These are phyloP conservation scores for Vitis rotundifolia DNA, from an alignment of 164 flowering plant genomes.

Conservation along the genomic window DNA sequence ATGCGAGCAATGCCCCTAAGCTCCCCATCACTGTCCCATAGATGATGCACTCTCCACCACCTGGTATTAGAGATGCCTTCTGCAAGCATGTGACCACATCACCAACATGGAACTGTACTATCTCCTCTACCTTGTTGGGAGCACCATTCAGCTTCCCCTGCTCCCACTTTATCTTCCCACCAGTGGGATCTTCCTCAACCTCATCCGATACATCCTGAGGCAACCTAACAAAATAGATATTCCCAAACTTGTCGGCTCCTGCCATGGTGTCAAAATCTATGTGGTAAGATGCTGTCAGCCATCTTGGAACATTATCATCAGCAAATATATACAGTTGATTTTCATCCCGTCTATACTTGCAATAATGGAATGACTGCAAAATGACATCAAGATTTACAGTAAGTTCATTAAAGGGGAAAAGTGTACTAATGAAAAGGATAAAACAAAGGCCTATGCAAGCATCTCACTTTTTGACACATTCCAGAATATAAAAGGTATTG, in stretches of 20 bases:
- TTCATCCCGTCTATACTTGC: slow-evolving; percentile 97
- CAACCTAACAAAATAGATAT: slow-evolving; percentile 84
- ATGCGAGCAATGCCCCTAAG: slow-evolving; percentile 89
- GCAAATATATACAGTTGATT: slow-evolving; percentile 98
- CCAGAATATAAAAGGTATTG: too few relatives aligned
- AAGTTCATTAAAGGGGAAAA: too few relatives aligned
- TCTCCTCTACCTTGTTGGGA: slow-evolving; percentile 97
- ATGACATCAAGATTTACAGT: not conserved
- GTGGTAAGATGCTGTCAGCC: slow-evolving; percentile 95
- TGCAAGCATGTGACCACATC: slow-evolving; percentile 90
- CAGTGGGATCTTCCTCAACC: slow-evolving; percentile 99
- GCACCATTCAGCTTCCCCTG: slow-evolving; percentile 99
- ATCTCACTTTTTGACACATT: too few relatives aligned
- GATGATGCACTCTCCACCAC: slow-evolving; percentile 89
- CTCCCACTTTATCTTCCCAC: slow-evolving; percentile 99
- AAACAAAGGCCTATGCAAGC: too few relatives aligned
- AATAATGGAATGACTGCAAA: slow-evolving; percentile 94
- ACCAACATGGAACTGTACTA: slow-evolving; percentile 95
- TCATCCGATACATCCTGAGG: slow-evolving; percentile 98
- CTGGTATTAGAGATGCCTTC: slow-evolving; percentile 95
- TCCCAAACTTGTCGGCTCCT: slow-evolving; percentile 97
- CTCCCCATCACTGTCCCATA: slow-evolving; percentile 99
- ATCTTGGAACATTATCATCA: slow-evolving; percentile 91
- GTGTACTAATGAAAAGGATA: too few relatives aligned
- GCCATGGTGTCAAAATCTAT: slow-evolving; percentile 98